A percentile compares a stretch with the other conserved stretches of the same genome.
Evolutionary conservation across 2,329 filamentous ascomycete genomes (phyloP).

Genomic region (Fusarium sp.): DNA sequence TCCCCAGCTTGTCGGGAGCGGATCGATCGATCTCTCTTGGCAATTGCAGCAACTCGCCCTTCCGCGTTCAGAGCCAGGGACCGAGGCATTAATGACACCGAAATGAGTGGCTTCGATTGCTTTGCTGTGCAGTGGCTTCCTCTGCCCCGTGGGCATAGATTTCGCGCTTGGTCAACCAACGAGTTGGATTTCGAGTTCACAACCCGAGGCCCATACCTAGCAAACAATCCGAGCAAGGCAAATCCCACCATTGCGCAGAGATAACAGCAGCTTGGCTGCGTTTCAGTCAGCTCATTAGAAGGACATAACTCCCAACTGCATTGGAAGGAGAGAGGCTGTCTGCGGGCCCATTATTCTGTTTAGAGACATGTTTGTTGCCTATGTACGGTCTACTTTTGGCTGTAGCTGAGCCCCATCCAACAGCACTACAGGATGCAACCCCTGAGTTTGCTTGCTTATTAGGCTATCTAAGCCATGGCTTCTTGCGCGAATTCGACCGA

Average conservation of each 20-base stretch:
- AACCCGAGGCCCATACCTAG: not conserved
- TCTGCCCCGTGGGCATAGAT: not conserved
- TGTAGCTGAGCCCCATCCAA: not conserved
- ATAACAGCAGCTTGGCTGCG: not conserved
- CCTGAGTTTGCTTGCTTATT: not conserved
- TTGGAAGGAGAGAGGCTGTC: not conserved
- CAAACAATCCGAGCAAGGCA: not conserved
- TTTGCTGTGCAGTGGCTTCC: not conserved
- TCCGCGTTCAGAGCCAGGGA: not conserved
- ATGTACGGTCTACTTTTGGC: not conserved
- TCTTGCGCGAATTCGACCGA: not conserved
- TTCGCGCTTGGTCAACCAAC: not conserved
- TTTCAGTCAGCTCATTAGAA: not conserved
- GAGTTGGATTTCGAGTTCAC: not conserved
- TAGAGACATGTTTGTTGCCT: not conserved
- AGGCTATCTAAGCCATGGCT: not conserved
- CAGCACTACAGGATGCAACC: not conserved
- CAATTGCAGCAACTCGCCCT: not conserved
- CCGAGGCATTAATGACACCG: not conserved
- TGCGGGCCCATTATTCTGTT: not conserved
- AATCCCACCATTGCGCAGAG: not conserved
- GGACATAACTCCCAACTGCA: not conserved
- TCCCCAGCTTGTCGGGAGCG: not conserved
- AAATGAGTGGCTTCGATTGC: not conserved
- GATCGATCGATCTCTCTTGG: not conserved